A percentile compares a stretch with the other conserved stretches of the same genome.
Conservation (phyloP, 345 rosid species). For the Corchorus capsularis region DNA sequence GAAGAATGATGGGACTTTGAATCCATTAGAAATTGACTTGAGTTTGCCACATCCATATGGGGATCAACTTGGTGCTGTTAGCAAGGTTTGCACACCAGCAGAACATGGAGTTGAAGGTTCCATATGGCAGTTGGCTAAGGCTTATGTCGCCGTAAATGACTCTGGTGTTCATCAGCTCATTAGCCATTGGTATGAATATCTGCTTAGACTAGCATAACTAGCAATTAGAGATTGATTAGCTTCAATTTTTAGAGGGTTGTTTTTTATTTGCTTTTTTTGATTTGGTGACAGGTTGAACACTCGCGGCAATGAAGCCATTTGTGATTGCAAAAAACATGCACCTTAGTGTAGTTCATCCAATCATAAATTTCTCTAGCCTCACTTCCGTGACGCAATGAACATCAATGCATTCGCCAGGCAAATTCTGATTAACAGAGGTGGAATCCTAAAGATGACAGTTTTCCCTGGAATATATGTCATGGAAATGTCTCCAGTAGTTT, state of each 20-base stretch:
- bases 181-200: slow-evolving; percentile 72
- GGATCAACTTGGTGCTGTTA: slow-evolving; percentile 56
- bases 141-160: slow-evolving; percentile 79
- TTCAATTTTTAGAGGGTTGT: not conserved
- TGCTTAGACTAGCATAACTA: no score
- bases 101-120: slow-evolving; percentile 55
- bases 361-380: slow-evolving; percentile 74
- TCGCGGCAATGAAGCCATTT: slow-evolving; percentile 71
- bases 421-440: slow-evolving; percentile 70
- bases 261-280: not conserved
- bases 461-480: slow-evolving; percentile 63
- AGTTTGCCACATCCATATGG: slow-evolving; percentile 73
- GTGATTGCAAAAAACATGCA: slow-evolving; percentile 69
- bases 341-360: slow-evolving; percentile 81
- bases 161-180: slow-evolving; percentile 86
- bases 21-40: slow-evolving; percentile 76
- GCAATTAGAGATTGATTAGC: no score
- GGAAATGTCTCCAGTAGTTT: slow-evolving; percentile 66
- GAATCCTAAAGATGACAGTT: slow-evolving; percentile 65
- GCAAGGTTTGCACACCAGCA: slow-evolving; percentile 66
- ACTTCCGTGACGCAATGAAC: slow-evolving; percentile 84
- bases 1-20: slow-evolving; percentile 76
- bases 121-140: slow-evolving; percentile 84
- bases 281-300: slow-evolving; percentile 58
- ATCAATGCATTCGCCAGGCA: slow-evolving; percentile 76